Conservation (phyloP, 495 filamentous ascomycete genomes). For the Clohesyomyces aquaticus region DNA sequence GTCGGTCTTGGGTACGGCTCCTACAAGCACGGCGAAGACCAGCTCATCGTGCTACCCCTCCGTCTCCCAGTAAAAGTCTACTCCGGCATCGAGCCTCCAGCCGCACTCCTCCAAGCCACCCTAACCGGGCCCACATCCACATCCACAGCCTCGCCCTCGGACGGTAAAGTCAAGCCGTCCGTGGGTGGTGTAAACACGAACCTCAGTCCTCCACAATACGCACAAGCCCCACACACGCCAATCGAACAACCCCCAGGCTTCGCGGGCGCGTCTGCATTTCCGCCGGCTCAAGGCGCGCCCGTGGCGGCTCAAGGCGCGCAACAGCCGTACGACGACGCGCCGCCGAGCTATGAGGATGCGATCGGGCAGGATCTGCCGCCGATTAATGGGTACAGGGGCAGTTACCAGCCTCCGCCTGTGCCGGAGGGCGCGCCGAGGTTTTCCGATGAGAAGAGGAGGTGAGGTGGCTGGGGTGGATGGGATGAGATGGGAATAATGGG, state of each 20-base stretch:
- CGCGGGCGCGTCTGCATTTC: conserved; percentile 26
- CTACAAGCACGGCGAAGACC: conserved; percentile 47
- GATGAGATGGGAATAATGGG: no score
- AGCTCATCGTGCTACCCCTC: conserved; percentile 74
- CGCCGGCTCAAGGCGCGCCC: conserved; percentile 27
- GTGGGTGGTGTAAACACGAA: neutral
- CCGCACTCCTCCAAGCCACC: conserved; percentile 72
- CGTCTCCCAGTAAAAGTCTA: conserved; percentile 78
- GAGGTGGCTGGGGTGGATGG: conserved; percentile 12
- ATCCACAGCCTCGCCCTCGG: no score
- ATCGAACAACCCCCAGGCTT: conserved; percentile 18
- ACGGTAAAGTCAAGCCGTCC: conserved; percentile 11
- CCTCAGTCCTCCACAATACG: conserved; percentile 35
- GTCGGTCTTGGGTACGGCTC: conserved; percentile 70
- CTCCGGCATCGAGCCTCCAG: conserved; percentile 87
- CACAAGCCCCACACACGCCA: conserved; percentile 37
- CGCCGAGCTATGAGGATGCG: conserved; percentile 66
- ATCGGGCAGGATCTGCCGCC: conserved; percentile 77
- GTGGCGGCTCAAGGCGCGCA: conserved; percentile 24
- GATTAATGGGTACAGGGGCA: conserved; percentile 64
- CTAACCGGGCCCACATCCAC: no score
- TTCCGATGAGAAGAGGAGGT: conserved; percentile 37
- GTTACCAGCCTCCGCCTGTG: conserved; percentile 62
- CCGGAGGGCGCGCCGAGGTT: conserved; percentile 40
- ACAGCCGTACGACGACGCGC: conserved; percentile 47